phyloP scores from a whole-genome alignment of 1,284 basidiomycete species.

The Hemileccinum hortonii region DNA sequence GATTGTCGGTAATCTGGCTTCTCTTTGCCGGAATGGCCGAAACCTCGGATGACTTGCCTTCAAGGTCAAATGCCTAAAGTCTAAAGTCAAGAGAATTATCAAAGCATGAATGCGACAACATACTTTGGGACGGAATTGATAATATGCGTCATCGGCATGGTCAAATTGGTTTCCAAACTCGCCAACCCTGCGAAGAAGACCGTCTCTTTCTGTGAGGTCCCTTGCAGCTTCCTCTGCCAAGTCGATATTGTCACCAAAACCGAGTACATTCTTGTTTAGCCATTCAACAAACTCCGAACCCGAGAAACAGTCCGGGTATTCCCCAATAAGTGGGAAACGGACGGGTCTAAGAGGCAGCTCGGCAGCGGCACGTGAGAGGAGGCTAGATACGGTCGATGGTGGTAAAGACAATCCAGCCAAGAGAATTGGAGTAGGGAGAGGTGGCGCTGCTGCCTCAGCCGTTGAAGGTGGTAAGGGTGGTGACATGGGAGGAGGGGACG shows the following conservation, averaged over 20 bases:
- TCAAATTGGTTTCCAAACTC: constrained; percentile 80
- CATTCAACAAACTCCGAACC: constrained; percentile 80
- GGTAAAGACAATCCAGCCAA: constrained; percentile 73
- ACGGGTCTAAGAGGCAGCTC: constrained; percentile 65
- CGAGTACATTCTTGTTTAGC: constrained; percentile 69
- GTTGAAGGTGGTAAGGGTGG: constrained; percentile 51
- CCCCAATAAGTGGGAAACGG: constrained; percentile 81
- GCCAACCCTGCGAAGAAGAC: constrained; percentile 73
- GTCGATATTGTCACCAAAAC: constrained; percentile 70
- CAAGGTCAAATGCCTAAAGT: constrained; percentile 67
- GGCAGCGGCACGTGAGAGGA: constrained; percentile 64
- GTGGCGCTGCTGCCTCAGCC: constrained; percentile 35
- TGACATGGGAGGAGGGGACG: constrained; percentile 66
- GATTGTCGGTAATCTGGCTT: constrained; percentile 51
- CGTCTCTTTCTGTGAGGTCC: constrained; percentile 74
- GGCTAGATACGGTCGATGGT: constrained; percentile 60
- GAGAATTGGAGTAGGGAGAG: constrained; percentile 54
- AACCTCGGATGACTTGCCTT: constrained; percentile 38
- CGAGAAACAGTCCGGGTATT: constrained; percentile 82
- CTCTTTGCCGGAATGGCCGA: constrained; percentile 37
- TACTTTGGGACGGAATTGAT: constrained; percentile 78
- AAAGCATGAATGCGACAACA: constrained; percentile 10
- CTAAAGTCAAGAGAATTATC: constrained; percentile 2
- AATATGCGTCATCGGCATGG: constrained; percentile 70
- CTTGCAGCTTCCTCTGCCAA: constrained; percentile 76